Conservation (phyloP, 345 rosid species). For the Alliaria petiolata region DNA sequence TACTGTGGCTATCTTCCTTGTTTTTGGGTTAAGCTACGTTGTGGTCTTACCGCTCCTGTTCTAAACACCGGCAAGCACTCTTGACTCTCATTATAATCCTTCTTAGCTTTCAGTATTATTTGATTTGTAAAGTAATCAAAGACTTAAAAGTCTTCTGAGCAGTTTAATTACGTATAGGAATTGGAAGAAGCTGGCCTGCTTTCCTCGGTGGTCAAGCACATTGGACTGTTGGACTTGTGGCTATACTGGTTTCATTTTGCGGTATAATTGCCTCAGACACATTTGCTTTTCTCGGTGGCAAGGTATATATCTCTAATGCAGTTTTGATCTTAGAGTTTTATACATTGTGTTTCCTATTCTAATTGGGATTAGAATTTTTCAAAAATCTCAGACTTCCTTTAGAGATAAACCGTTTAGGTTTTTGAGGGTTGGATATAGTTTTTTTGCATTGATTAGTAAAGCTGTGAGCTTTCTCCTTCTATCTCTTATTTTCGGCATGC, state of each 20-base stretch:
- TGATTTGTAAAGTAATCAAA: background rate
- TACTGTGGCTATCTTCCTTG: slow-evolving; percentile 96
- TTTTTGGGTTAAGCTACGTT: slow-evolving; percentile 93
- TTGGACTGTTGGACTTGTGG: slow-evolving; percentile 96
- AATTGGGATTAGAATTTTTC: no score
- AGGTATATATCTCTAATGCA: slow-evolving; percentile 39
- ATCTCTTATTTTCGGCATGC: background rate
- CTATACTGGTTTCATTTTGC: slow-evolving; percentile 69
- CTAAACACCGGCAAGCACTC: slow-evolving; percentile 68
- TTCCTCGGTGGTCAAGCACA: slow-evolving; percentile 85
- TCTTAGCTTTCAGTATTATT: background rate
- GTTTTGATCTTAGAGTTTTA: no score
- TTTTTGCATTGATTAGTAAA: background rate
- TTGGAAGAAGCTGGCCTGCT: slow-evolving; percentile 66
- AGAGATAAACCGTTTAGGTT: background rate
- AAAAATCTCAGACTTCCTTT: no score
- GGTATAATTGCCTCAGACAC: slow-evolving; percentile 91
- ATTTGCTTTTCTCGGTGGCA: slow-evolving; percentile 87
- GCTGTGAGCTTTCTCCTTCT: background rate
- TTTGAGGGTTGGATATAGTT: background rate
- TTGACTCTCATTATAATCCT: slow-evolving; percentile 2
- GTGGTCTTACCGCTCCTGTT: slow-evolving; percentile 76
- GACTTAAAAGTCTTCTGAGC: slow-evolving; percentile 19
- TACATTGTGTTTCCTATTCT: no score
- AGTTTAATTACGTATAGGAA: slow-evolving; percentile 47